Conservation (phyloP, 2,329 filamentous ascomycete genomes). For the Alternaria infectoria region DNA sequence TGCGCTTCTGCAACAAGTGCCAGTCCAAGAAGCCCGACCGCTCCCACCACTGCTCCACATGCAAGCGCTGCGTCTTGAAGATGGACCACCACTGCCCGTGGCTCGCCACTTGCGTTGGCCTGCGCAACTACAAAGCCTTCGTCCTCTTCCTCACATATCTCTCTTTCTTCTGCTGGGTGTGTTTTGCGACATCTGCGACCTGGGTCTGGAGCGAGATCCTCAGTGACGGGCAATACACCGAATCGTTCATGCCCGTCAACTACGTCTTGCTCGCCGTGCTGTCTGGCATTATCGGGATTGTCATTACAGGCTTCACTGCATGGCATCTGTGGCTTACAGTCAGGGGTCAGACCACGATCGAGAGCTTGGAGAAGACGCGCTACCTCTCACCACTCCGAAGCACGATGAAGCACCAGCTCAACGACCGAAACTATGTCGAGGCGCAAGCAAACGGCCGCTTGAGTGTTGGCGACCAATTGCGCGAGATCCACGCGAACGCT, state of each 20-base stretch:
- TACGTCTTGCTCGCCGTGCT: slow-evolving; percentile 87
- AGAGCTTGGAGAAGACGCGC: slow-evolving; percentile 92
- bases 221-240: slow-evolving; percentile 70
- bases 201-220: slow-evolving; percentile 90
- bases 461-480: slow-evolving; percentile 69
- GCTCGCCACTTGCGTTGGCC: slow-evolving; percentile 92
- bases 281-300: slow-evolving; percentile 87
- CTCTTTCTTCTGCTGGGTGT: slow-evolving; percentile 81
- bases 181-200: slow-evolving; percentile 74
- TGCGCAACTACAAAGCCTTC: slow-evolving; percentile 96
- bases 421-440: slow-evolving; percentile 51
- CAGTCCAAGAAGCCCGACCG: slow-evolving; percentile 93
- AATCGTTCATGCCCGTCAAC: slow-evolving; percentile 84
- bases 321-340: slow-evolving; percentile 89
- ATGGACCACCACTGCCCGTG: slow-evolving; percentile 99
- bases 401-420: slow-evolving; percentile 69
- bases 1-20: slow-evolving; percentile 97
- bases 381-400: slow-evolving; percentile 83
- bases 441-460: slow-evolving; percentile 50
- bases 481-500: slow-evolving; percentile 82
- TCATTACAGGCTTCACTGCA: slow-evolving; percentile 83
- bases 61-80: slow-evolving; percentile 91
- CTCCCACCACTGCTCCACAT: slow-evolving; percentile 95
- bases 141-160: slow-evolving; percentile 91
- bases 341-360: slow-evolving; percentile 89